Evolutionary conservation across 768 basidiomycete species (phyloP).

Genomic region (Trametes villosa): DNA sequence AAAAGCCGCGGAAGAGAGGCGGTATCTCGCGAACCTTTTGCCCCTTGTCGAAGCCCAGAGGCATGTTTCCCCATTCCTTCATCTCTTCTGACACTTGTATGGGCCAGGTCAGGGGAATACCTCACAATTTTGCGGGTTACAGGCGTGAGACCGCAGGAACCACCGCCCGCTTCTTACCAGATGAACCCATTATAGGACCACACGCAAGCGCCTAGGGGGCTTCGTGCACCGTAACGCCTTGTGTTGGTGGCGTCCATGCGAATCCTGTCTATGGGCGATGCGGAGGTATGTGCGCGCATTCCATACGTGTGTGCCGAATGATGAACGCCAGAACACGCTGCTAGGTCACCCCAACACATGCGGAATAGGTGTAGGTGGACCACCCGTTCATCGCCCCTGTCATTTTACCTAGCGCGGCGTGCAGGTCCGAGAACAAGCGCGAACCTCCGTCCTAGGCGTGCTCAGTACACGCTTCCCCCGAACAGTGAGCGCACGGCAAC

Average conservation of each 20-base stretch:
- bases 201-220: too few relatives aligned
- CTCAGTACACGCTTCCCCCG: not conserved
- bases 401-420: not conserved
- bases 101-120: too few relatives aligned
- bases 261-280: not conserved
- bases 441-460: not conserved
- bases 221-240: too few relatives aligned
- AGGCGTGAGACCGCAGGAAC: not conserved
- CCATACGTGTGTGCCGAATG: not conserved
- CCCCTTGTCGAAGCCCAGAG: not conserved
- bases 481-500: not conserved
- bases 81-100: too few relatives aligned
- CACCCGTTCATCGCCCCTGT: not conserved
- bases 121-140: too few relatives aligned
- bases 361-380: not conserved
- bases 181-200: too few relatives aligned
- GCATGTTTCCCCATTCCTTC: not conserved
- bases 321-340: not conserved
- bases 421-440: not conserved
- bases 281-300: not conserved
- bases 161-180: not conserved
- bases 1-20: not conserved
- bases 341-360: not conserved
- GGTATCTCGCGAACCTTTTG: not conserved
- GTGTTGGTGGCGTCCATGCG: not conserved